Percentiles rank a stretch among this genome's conserved stretches.
phyloP scores from a whole-genome alignment of 148 eudicot species.

The Rhododendron ferrugineum region DNA sequence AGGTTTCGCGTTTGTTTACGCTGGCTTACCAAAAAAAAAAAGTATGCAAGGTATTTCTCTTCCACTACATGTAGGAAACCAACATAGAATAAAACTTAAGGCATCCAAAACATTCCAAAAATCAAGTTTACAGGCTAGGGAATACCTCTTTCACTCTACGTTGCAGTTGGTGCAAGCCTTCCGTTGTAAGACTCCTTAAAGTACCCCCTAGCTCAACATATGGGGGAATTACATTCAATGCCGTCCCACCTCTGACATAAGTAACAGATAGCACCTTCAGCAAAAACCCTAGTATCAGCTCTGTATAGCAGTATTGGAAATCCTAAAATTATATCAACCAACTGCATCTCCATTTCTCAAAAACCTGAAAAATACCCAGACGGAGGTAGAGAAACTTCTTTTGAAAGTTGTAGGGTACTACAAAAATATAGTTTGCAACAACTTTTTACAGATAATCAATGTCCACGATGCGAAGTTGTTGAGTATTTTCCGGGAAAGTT shows the following conservation, averaged over 20 bases:
- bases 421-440: not conserved
- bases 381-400: not conserved
- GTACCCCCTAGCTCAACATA: constrained; percentile 77
- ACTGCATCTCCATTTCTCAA: not conserved
- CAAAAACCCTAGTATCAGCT: constrained; percentile 14
- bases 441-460: not conserved
- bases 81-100: not conserved
- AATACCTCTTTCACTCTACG: constrained; percentile 69
- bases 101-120: not conserved
- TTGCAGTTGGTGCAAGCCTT: constrained; percentile 54
- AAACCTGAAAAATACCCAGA: not conserved
- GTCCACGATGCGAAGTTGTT: not conserved
- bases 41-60: not conserved
- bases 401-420: not conserved
- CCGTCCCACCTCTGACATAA: constrained; percentile 60
- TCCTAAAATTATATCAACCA: not conserved
- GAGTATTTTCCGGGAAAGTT: not conserved
- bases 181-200: constrained; percentile 70
- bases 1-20: not conserved
- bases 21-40: not conserved
- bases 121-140: not conserved
- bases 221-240: constrained; percentile 47
- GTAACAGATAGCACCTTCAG: constrained; percentile 80
- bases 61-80: not conserved
- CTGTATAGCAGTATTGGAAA: not conserved